phyloP scores from a whole-genome alignment of 768 basidiomycete species.

The Phanerochaete carnosa region DNA sequence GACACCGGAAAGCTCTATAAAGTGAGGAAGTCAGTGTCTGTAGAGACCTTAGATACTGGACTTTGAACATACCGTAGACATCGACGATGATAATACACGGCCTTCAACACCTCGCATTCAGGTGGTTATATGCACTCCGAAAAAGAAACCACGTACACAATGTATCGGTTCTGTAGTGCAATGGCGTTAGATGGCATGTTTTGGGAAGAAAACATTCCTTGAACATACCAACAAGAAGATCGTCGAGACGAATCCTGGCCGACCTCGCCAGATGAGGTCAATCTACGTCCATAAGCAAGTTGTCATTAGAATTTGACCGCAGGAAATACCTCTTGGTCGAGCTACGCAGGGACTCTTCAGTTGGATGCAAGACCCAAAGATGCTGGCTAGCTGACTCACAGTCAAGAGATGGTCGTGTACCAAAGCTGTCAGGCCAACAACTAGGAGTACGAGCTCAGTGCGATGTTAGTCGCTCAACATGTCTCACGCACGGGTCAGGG shows the following conservation, averaged over 20 bases:
- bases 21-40: not conserved
- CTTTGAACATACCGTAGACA: constrained; percentile 19
- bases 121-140: not conserved
- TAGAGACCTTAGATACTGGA: not conserved
- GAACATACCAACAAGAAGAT: constrained; percentile 24
- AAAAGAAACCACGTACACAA: constrained; percentile 18
- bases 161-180: constrained; percentile 23
- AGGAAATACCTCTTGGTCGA: constrained; percentile 21
- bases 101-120: constrained; percentile 3
- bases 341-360: constrained; percentile 8
- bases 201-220: not conserved
- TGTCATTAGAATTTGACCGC: not conserved
- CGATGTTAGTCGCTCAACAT: not conserved
- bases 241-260: constrained; percentile 21
- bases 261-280: constrained; percentile 20
- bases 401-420: constrained; percentile 27
- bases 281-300: constrained; percentile 11
- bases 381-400: constrained; percentile 12
- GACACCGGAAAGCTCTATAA: constrained; percentile 19
- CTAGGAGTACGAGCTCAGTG: constrained; percentile 9
- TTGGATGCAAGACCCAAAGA: not conserved
- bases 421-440: constrained; percentile 23
- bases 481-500: constrained; percentile 20
- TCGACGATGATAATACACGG: constrained; percentile 23
- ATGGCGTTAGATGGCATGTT: not conserved